Evolutionary conservation across 345 rosid species (phyloP), one percentile per base, ranked within the genome.

Genomic region (Ricinus communis): DNA sequence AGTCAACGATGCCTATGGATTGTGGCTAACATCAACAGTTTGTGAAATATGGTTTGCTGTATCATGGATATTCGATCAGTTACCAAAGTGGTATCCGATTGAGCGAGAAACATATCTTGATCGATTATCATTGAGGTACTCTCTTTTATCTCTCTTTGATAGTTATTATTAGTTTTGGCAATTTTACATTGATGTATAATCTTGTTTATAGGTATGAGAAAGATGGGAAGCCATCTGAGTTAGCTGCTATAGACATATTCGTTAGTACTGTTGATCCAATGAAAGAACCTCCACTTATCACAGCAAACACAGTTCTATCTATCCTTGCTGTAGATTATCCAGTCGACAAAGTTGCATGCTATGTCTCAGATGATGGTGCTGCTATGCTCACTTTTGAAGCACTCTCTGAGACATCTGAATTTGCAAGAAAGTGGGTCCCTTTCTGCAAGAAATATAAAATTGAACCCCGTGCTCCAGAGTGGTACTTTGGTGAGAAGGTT

Each of bases 341-440:
- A 0, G 91, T 89, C 10, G 86, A 91, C 54, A 91, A 85, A 75
- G 96, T 91, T 59, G 93, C 97, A 30, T 93, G 98, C 81, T 93
- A 93, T 75, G 97, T 93, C 6, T 90, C 97, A 69, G 97, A 92
- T 75, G 97, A 93, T 62, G 98, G 98, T 71, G 98, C 98, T 55
- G 98, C 98, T 21, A 93, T 93, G 98, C 97, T 90, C 11, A 90
- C 98, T 25, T 90, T 93, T 49, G 98, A 93, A 85, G 97, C 98
- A 58, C 87, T 93, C 9, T 93, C 97, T 4, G 98, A 93, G 77
- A 90, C 98, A 47, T 90, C 98, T 0, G 91, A 93, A 63, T 90
- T 93, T 66, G 97, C 98, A 11, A 87, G 88, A 65, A 93, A 86
- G 71, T 93, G 98, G 98, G 97, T 93, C 62, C 98, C 98, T 9